Conservation (phyloP, 805 yeast genomes). For the Candida fluviatilis region DNA sequence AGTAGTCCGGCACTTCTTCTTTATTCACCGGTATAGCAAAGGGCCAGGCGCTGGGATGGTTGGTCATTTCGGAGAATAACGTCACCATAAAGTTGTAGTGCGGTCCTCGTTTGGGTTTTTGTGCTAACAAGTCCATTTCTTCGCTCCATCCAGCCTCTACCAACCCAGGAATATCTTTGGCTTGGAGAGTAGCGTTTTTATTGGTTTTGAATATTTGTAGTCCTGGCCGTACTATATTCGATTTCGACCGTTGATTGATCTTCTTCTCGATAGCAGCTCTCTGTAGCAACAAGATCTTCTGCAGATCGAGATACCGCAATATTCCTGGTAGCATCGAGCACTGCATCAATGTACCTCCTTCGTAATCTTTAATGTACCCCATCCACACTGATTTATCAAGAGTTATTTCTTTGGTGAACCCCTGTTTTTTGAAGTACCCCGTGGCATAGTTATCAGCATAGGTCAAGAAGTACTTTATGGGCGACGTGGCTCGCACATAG, state of each 20-base stretch:
- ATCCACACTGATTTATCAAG: constrained; percentile 86
- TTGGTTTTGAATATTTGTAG: constrained; percentile 58
- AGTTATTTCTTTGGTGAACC: constrained; percentile 92
- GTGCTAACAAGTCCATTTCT: constrained; percentile 96
- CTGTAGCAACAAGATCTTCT: constrained; percentile 79
- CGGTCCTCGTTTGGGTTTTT: constrained; percentile 90
- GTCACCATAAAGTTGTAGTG: constrained; percentile 93
- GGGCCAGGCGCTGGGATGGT: constrained; percentile 98
- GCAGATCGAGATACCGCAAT: constrained; percentile 78
- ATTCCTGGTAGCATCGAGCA: constrained; percentile 88
- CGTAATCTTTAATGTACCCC: constrained; percentile 98
- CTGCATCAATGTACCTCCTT: constrained; percentile 98
- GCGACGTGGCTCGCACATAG: constrained; percentile 84
- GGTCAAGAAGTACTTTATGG: constrained; percentile 80
- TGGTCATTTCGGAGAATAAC: constrained; percentile 79
- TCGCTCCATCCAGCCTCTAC: constrained; percentile 97
- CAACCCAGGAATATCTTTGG: constrained; percentile 81
- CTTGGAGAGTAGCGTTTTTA: constrained; percentile 55
- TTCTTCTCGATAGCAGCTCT: constrained; percentile 88
- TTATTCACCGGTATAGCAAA: constrained; percentile 88
- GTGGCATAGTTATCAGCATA: constrained; percentile 99
- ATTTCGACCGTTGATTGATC: constrained; percentile 71
- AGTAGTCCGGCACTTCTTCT: constrained; percentile 94
- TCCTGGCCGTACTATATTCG: constrained; percentile 82
- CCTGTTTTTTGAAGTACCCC: constrained; percentile 97